Evolutionary conservation across 164 flowering plant genomes (phyloP), one percentile per base, ranked within the genome.

Genomic region (Amborella trichopoda): DNA sequence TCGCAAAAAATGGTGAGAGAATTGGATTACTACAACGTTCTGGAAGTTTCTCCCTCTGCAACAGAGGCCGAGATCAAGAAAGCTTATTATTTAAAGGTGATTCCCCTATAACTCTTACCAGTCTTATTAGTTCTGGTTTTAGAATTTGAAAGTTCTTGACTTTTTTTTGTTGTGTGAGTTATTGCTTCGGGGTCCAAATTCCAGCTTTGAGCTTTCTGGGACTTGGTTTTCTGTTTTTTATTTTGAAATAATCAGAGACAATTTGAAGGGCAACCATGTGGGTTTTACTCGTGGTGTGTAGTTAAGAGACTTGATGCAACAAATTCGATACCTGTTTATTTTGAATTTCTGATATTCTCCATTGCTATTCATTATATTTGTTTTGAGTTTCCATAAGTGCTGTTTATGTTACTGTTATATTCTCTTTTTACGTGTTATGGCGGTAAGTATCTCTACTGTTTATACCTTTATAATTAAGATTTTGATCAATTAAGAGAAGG

Each of bases 21-120:
- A 21, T 21, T 37, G 19, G 41, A 37, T 5, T 37, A 37, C 41
- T 37, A 37, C 19, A 21, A 37, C 8, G 19, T 37, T 37, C 41
- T 37, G 1, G 41, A 21, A 6, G 41, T 37, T 21, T 37, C 41
- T 5, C 10, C 19, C 8, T n/a, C 10, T 21, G 41, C 41, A 18
- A 37, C 41, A 14, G 41, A 37, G 41, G 41, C 41, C 13, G 41
- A 37, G 41, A 37, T 37, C 41, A 37, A 37, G 41, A 37, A 37
- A 21, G 41, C 41, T n/a, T 37, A 37, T 21, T 37, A 37, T 5
- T 6, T 37, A 18, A 37, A 37, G 41, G 41, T 37, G 41, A 37
- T 37, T n/a, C 8, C 19, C 19, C 6, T 37, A 8, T n/a, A n/a
- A n/a, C 41, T 8, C n/a, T 21, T 14, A n/a, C 19, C 19, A 21